Conservation (phyloP, 495 filamentous ascomycete genomes). For the Talaromyces borbonicus region DNA sequence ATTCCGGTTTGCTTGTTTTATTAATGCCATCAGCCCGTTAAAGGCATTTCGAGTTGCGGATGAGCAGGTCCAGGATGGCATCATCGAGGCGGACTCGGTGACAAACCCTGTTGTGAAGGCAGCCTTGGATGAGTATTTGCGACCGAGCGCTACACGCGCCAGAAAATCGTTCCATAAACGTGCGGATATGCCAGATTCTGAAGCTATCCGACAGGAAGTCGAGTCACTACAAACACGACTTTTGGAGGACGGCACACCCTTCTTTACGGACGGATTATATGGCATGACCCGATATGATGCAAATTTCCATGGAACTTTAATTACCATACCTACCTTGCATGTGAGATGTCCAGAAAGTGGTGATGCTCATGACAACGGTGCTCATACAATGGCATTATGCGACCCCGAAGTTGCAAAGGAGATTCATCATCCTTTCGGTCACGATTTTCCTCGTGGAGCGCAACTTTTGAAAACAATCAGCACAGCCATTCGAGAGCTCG, state of each 20-base stretch:
- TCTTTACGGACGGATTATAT: conserved; percentile 2
- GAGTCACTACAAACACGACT: conserved; percentile 1
- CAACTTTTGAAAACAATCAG: background rate
- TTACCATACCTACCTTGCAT: conserved; percentile 3
- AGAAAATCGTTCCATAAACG: background rate
- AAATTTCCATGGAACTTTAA: conserved; percentile 3
- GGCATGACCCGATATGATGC: conserved; percentile 4
- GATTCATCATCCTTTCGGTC: conserved; percentile 1
- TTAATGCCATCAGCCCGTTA: conserved; percentile 8
- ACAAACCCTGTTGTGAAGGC: conserved; percentile 1
- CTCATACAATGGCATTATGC: conserved; percentile 1
- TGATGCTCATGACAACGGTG: conserved; percentile 1
- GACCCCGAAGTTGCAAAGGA: background rate
- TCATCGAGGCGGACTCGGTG: conserved; percentile 1
- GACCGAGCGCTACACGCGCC: conserved; percentile 1
- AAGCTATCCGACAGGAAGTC: conserved; percentile 1
- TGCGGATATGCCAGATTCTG: background rate
- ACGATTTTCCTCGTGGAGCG: conserved; percentile 6
- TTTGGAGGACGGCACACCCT: background rate
- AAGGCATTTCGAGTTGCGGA: conserved; percentile 5
- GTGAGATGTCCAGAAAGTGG: conserved; percentile 2
- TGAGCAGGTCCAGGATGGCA: background rate
- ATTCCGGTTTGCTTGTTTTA: conserved; percentile 12
- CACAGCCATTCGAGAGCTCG: background rate
- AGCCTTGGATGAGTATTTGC: background rate